Conservation (phyloP, 257 asterid species). For the Mentha longifolia region DNA sequence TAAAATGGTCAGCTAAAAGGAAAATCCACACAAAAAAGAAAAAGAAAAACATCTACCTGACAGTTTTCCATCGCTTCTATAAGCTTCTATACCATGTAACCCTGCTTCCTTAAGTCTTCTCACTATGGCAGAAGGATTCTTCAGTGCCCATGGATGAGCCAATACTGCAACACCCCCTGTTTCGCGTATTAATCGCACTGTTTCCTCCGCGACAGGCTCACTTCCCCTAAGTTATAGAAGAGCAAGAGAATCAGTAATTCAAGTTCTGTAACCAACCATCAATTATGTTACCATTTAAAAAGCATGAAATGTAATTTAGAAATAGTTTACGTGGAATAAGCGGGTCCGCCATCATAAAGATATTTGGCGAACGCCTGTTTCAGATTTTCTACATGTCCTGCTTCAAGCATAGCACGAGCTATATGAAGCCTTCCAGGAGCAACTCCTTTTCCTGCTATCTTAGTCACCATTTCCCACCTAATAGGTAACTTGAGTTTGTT, state of each 20-base stretch:
- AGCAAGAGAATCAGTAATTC: conserved; percentile 19
- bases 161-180: conserved; percentile 94
- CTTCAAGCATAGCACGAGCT: conserved; percentile 98
- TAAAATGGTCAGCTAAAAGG: background rate
- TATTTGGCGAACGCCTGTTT: conserved; percentile 85
- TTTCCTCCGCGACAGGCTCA: conserved; percentile 86
- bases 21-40: background rate
- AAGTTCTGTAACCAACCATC: conserved; percentile 1
- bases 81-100: conserved; percentile 83
- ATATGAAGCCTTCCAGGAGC: conserved; percentile 98
- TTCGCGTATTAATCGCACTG: conserved; percentile 72
- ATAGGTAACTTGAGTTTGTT: conserved; percentile 82
- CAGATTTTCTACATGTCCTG: conserved; percentile 92
- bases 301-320: conserved; percentile 1
- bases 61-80: conserved; percentile 91
- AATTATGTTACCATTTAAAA: background rate
- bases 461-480: conserved; percentile 81
- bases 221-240: conserved; percentile 65
- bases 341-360: conserved; percentile 98
- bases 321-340: conserved; percentile 80
- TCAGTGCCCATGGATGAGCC: conserved; percentile 99
- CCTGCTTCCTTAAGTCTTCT: conserved; percentile 86
- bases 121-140: conserved; percentile 69
- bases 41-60: conserved; percentile 51
- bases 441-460: conserved; percentile 90